phyloP scores from a whole-genome alignment of 345 rosid species.

The Clarkia xantiana region DNA sequence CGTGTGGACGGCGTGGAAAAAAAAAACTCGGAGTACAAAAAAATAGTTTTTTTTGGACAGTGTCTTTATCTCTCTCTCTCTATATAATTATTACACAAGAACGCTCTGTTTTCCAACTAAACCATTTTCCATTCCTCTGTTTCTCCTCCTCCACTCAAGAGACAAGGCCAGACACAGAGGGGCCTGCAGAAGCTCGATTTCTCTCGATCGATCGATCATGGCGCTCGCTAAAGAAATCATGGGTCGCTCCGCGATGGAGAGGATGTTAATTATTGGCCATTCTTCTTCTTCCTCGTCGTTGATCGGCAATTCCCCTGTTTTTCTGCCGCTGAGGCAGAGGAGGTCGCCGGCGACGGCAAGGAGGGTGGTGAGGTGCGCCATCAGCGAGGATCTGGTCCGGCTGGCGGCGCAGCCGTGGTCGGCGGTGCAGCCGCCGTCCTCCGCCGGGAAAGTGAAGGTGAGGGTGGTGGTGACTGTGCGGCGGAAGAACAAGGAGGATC shows the following conservation, averaged over 20 bases:
- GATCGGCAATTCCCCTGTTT: background rate
- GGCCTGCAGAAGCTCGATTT: background rate
- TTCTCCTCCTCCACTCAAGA: background rate
- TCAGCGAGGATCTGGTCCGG: slow-evolving; percentile 62
- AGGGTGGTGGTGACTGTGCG: slow-evolving; percentile 67
- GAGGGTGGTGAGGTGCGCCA: slow-evolving; percentile 25
- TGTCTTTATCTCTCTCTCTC: background rate
- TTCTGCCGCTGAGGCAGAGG: slow-evolving; percentile 6
- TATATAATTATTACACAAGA: no score
- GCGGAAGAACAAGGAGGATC: slow-evolving; percentile 70
- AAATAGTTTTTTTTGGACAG: background rate
- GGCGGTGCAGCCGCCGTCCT: slow-evolving; percentile 15
- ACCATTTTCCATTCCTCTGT: background rate
- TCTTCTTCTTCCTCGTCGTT: slow-evolving; percentile 16
- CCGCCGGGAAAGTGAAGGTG: slow-evolving; percentile 48
- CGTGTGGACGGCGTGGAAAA: slow-evolving; percentile 56
- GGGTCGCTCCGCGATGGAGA: slow-evolving; percentile 33
- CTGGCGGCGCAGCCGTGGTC: slow-evolving; percentile 21
- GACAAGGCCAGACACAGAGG: background rate
- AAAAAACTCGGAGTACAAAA: background rate
- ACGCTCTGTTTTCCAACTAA: background rate
- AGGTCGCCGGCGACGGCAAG: slow-evolving; percentile 7
- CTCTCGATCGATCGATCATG: slow-evolving; percentile 20
- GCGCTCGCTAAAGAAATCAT: slow-evolving; percentile 50
- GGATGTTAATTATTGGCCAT: slow-evolving; percentile 15